Conservation (phyloP, 2,329 filamentous ascomycete genomes). For the Blastomyces gilchristii region DNA sequence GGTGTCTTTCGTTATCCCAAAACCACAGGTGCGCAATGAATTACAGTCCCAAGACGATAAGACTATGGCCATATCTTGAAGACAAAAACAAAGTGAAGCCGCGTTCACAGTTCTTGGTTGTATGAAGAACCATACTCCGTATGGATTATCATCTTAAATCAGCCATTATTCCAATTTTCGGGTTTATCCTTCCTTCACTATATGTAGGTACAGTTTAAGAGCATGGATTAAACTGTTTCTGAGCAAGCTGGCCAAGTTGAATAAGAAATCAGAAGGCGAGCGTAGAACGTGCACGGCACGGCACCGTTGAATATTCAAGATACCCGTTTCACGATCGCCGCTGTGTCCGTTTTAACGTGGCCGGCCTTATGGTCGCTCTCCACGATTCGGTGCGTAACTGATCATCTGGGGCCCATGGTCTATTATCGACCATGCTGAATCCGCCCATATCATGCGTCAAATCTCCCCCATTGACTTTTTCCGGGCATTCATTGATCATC, state of each 20-base stretch:
- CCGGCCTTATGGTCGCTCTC: neutral
- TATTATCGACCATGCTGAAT: neutral
- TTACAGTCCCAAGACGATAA: neutral
- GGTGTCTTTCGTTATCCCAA: neutral
- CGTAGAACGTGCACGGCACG: too few relatives aligned
- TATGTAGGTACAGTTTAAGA: neutral
- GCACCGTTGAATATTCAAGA: too few relatives aligned
- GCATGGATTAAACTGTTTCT: neutral
- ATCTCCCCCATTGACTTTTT: neutral
- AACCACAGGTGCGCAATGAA: neutral
- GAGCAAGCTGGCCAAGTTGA: neutral
- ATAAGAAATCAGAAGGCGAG: neutral
- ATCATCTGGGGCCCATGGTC: neutral
- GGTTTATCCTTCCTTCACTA: neutral
- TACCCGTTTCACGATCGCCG: too few relatives aligned
- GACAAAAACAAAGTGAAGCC: neutral
- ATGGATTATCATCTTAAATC: neutral
- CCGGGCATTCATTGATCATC: neutral
- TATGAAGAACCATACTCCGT: neutral
- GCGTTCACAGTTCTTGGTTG: neutral
- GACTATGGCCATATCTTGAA: neutral
- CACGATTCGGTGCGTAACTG: neutral
- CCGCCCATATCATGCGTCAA: neutral
- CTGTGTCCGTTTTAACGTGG: too few relatives aligned
- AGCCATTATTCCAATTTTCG: neutral